Conservation (phyloP, 345 rosid species). For the Triadica sebifera region DNA sequence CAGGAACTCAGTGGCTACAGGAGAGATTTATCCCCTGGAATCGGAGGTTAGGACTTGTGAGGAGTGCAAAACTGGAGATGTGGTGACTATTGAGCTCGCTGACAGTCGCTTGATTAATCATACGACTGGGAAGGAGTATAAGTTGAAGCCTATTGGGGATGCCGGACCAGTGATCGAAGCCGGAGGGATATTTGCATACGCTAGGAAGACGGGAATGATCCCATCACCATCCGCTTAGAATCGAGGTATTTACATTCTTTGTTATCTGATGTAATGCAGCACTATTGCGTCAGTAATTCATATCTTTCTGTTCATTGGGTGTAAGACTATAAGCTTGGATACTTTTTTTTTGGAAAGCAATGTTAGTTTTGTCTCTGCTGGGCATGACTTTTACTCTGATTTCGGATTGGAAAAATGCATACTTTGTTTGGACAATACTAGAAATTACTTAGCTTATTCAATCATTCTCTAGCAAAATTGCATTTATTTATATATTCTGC, state of each 20-base stretch:
- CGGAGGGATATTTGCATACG: slow-evolving; percentile 85
- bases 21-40: slow-evolving; percentile 79
- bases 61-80: slow-evolving; percentile 82
- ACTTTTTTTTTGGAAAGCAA: no score
- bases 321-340: no score
- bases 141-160: slow-evolving; percentile 81
- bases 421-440: not conserved
- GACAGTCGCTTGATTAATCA: slow-evolving; percentile 72
- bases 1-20: slow-evolving; percentile 84
- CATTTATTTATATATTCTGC: no score
- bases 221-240: slow-evolving; percentile 31
- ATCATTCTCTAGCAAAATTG: no score
- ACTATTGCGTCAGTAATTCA: no score
- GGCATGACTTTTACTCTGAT: no score
- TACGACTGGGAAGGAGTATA: slow-evolving; percentile 75
- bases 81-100: slow-evolving; percentile 61
- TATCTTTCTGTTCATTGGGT: not conserved
- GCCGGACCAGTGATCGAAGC: slow-evolving; percentile 85
- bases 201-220: slow-evolving; percentile 80
- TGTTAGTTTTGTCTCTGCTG: no score
- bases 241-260: not conserved
- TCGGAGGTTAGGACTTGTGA: slow-evolving; percentile 76
- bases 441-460: not conserved
- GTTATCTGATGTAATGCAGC: not conserved
- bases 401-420: no score